Conservation (phyloP, 768 basidiomycete species). For the Phanerochaete sordida region DNA sequence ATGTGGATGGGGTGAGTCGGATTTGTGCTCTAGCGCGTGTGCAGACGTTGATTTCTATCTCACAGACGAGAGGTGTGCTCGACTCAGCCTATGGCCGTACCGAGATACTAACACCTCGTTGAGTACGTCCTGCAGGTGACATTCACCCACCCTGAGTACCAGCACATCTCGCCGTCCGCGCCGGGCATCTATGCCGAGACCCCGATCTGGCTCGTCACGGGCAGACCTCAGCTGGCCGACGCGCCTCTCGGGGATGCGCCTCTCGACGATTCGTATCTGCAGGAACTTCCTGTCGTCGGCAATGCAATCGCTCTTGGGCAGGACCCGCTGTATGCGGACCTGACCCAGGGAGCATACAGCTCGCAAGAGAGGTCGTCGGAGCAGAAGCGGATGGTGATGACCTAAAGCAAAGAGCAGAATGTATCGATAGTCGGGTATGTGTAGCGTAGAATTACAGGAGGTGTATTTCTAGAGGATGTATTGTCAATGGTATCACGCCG, state of each 20-base stretch:
- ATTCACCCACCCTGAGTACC: conserved; percentile 8
- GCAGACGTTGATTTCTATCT: not conserved
- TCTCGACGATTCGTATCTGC: not conserved
- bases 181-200: conserved; percentile 9
- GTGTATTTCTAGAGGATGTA: not conserved
- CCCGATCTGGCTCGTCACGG: conserved; percentile 5
- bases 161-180: conserved; percentile 7
- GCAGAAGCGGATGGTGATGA: not conserved
- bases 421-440: not conserved
- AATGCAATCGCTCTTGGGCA: not conserved
- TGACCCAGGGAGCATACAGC: not conserved
- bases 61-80: conserved; percentile 7
- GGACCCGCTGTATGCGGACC: not conserved
- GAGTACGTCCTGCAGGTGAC: conserved; percentile 8
- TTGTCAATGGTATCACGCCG: not conserved
- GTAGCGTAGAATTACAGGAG: not conserved
- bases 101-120: not conserved
- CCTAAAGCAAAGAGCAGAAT: not conserved
- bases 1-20: conserved; percentile 13
- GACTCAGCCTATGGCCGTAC: not conserved
- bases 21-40: not conserved
- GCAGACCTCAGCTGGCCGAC: not conserved
- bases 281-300: not conserved
- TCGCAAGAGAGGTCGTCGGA: not conserved
- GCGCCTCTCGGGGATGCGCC: not conserved